Base-by-base conservation (phyloP, 2,329 filamentous ascomycete species). In the Shiraia bambusicola region DNA sequence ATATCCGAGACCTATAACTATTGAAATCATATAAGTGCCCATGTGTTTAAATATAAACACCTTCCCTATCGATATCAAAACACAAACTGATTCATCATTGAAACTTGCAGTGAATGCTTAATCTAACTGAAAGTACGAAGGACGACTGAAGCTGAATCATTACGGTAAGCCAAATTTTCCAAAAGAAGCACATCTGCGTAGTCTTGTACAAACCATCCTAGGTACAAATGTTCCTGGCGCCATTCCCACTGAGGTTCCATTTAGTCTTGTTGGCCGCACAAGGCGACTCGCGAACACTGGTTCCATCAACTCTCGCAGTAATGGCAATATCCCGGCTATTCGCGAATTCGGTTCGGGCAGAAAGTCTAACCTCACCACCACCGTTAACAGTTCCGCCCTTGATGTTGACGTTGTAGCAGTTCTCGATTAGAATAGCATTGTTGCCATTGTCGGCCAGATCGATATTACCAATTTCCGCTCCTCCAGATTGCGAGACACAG, bases 351-450 rank as follows among this genome's bases (percentile, higher is more conserved):
- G 60, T 54, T 11, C 79, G 68, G 2, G 78, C 77, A 2, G 77
- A 61, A 10, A 81, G 49, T 3, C 79, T 69, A 6, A 81, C 77
- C 59, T 81, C 77, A 0, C 79, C 79, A 1, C 79, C 78, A 2
- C 77, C 75, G 17, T 71, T 73, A 16, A 82, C 73, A 2, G 69
- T 76, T 0, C 79, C 79, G 13, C 72, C 72, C 2, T 57, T 62
- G 55, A 81, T 79, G 1, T 66, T 61, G 24, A 82, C 48, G 37
- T 77, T 77, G 58, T 81, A 81, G 65, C 79, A 81, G 60, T 82
- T 82, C 69, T 82, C 78, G 19, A 82, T 76, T 1, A 82, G 67
- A 14, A 81, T 70, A 0, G 78, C 74, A 42, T 81, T 81, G 55
- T 77, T 79, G 0, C 72, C 78, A 34, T 80, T 81, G 49, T 67